Base-by-base conservation (phyloP, 2,329 filamentous ascomycete genomes). In the Diaporthe longicolla region DNA sequence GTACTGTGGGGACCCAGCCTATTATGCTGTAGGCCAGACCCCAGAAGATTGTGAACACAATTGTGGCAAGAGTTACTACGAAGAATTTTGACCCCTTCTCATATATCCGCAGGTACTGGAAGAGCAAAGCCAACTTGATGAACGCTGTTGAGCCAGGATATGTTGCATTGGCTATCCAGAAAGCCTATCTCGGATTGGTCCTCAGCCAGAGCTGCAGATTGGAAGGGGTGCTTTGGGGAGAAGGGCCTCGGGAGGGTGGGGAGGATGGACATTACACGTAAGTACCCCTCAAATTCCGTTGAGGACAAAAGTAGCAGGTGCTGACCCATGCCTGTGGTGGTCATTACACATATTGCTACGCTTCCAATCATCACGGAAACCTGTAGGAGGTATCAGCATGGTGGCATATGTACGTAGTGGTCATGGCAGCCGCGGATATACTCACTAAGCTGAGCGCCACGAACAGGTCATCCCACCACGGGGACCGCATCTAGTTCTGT, bases 1-100 rank as follows among this genome's bases (percentile, higher is more conserved):
- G 80, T 35, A 79, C 45, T 17, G 81, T 82, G 0, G 82, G 82
- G 1, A 81, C 71, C 79, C 80, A 82, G 35, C 80, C 79, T 13
- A 82, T 73, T 29, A 82, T 76, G 26, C 79, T 79, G 55, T 81
- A 82, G 0, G 78, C 77, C 32, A 79, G 10, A 1, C 81, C 81
- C 81, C 81, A 82, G 2, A 81, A 76, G 1, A 77, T 78, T 5
- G 79, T 81, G 57, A 82, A 77, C 9, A 77, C 63, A 63, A 79
- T 78, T 43, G 79, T 58, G 24, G 69, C 55, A 15, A 80, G 35
- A 17, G 79, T 76, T 21, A 79, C 48, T 29, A 68, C 52, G 6
- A 75, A 76, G 6, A 70, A 72, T 35, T 73, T 77, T 8, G 76
- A 57, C 37, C 75, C 73, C 29, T 58, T 40, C 7, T 76, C 74